A percentile compares a stretch with the other conserved stretches of the same genome.
Conservation (phyloP, 2,329 filamentous ascomycete species). For the Phialocephala sp. region DNA sequence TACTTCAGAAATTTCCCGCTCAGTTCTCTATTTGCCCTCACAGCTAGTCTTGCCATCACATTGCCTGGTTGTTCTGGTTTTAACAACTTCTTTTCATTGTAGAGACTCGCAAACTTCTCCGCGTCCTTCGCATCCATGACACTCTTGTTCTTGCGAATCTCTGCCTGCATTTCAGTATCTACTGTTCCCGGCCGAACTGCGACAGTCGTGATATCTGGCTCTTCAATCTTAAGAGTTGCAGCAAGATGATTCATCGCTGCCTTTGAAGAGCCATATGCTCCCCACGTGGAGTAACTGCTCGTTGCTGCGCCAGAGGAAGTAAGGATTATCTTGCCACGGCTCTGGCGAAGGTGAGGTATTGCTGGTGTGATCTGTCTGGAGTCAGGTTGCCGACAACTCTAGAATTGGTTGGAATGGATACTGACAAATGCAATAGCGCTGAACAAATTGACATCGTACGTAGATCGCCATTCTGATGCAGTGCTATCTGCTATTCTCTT, state of each 20-base stretch:
- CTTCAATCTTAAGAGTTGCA: slow-evolving; percentile 74
- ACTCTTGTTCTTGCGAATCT: slow-evolving; percentile 73
- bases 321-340: slow-evolving; percentile 75
- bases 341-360: slow-evolving; percentile 70
- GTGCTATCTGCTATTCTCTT: slow-evolving; percentile 70
- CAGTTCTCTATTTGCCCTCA: slow-evolving; percentile 67
- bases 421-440: slow-evolving; percentile 78
- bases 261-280: slow-evolving; percentile 81
- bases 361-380: slow-evolving; percentile 67
- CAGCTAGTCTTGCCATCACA: slow-evolving; percentile 81
- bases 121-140: slow-evolving; percentile 63
- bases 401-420: slow-evolving; percentile 22
- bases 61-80: slow-evolving; percentile 83
- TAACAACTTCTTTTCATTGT: slow-evolving; percentile 74
- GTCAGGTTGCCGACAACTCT: neutral
- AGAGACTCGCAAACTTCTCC: slow-evolving; percentile 70
- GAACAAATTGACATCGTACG: slow-evolving; percentile 88
- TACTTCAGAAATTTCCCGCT: slow-evolving; percentile 79
- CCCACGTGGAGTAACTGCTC: slow-evolving; percentile 74
- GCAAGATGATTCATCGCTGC: slow-evolving; percentile 83
- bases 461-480: slow-evolving; percentile 74
- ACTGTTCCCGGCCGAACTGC: slow-evolving; percentile 80
- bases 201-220: slow-evolving; percentile 75
- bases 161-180: slow-evolving; percentile 89
- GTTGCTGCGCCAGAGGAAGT: slow-evolving; percentile 79